Evolutionary conservation across 2,329 filamentous ascomycete genomes (phyloP), one percentile per base, ranked within the genome.

Genomic region (Chalara sp.): DNA sequence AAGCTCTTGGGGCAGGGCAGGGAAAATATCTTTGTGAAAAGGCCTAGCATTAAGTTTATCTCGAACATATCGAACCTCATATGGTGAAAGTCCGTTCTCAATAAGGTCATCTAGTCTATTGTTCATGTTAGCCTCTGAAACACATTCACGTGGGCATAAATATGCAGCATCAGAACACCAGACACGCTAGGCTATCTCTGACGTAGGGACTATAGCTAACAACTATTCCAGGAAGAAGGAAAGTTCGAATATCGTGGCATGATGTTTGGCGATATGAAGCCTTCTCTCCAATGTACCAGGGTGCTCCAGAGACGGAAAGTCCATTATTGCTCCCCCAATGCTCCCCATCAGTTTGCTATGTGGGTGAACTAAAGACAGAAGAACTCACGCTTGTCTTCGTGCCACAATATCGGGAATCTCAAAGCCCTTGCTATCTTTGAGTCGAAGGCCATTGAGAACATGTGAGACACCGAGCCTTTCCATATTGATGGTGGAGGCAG

Each of bases 21-120:
- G 21, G 13, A 42, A 35, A n/a, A 48, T 53, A 35, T 50, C 47
- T 31, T 47, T 53, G 28, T 50, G n/a, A 7, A 45, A 44, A 30
- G 21, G n/a, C 6, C 44, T 32, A 21, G 44, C 48, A 13, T 51
- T 51, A n/a, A 51, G 49, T 13, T 32, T 37, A 4, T n/a, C 32
- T n/a, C 47, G 43, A 8, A 53, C 13, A 28, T 37, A 28, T 28
- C 47, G 47, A 7, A 49, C 37, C 29, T 49, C 47, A n/a, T 21
- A 31, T 6, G 21, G 30, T 32, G 30, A 32, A 21, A 45, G 13
- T 6, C 28, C 43, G 30, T 45, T 8, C 11, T 45, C 43, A 11
- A 45, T 10, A 11, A 45, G 43, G 28, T 45, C 28, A 32, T 45
- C 43, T 30, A 45, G 13, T 13, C 43, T 45, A 32, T 11, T 29